Base-by-base conservation (phyloP, 805 yeast genomes). In the Candida coquimbonensis region DNA sequence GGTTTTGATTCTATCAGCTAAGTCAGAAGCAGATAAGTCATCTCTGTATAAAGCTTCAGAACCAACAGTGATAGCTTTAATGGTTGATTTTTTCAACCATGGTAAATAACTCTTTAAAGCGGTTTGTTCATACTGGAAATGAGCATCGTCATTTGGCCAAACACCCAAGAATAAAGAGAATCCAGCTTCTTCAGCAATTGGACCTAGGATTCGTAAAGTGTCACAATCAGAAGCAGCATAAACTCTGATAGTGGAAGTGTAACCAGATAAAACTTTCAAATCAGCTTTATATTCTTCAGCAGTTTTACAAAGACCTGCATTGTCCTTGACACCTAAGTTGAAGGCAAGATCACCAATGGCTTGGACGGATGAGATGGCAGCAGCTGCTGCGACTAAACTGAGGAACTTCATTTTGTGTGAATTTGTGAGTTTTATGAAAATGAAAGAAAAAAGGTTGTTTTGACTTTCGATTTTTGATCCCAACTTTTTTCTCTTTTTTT, bases 181-280 rank as follows among this genome's bases (percentile, higher is more conserved):
- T 48, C 89, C 87, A 53, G 80, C 81, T 47, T 70, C 69, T 61
- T 83, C 90, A 45, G 87, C 88, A 50, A 87, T 96, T 40, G 96
- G 96, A 46, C 89, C 96, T 53, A 91, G 71, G 60, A 73, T 73
- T 69, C 83, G 78, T 61, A 91, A 74, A 48, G 96, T 86, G 76
- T 89, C 82, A 75, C 97, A 91, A 67, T 87, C 95, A n/a, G 95
- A 82, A 41, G 85, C 89, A 29, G 97, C 93, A 64, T 88, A 91
- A 35, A 91, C 85, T 68, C 90, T 87, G 56, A 91, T 78, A 42
- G 77, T 75, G 50, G 70, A 68, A 36, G 93, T 68, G 70, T 85
- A 78, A 40, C 70, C 55, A 43, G 77, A 68, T 55, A 91, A 68
- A 34, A 70, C 64, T 24, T 72, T 70, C 54, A 91, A 74, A 63